Evolutionary conservation across 2,329 filamentous ascomycete species (phyloP).

Genomic region (Fusarium marasasianum): DNA sequence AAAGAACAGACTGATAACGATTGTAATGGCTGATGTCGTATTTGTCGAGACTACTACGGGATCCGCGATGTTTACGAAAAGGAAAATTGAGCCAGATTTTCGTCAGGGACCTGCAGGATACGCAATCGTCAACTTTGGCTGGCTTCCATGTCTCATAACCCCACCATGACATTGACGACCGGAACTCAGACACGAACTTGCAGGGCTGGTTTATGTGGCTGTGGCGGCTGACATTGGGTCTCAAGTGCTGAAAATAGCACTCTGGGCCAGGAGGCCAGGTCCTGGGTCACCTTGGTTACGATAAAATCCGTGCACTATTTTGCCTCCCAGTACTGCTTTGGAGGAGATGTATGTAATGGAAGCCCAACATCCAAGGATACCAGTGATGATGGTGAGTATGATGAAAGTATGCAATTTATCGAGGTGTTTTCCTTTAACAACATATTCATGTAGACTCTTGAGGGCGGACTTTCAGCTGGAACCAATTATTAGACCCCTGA

Average conservation of each 20-base stretch:
- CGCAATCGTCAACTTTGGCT: constrained; percentile 9
- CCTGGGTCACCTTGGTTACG: not conserved
- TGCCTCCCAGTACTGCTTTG: not conserved
- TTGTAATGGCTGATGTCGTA: not conserved
- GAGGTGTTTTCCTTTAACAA: not conserved
- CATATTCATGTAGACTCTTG: not conserved
- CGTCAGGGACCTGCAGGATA: constrained; percentile 20
- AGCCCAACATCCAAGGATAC: not conserved
- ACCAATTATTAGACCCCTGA: not conserved
- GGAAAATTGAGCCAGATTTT: not conserved
- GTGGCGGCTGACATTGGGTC: constrained; percentile 35
- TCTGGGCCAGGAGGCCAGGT: not conserved
- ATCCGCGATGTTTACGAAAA: not conserved
- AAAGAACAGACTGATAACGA: not conserved
- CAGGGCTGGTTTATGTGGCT: constrained; percentile 31
- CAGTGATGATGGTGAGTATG: not conserved
- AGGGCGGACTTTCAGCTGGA: not conserved
- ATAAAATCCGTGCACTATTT: not conserved
- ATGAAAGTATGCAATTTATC: not conserved
- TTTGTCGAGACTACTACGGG: not conserved
- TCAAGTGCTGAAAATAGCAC: constrained; percentile 38
- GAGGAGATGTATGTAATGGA: not conserved
- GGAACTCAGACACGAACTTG: not conserved
- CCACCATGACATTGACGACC: constrained; percentile 3
- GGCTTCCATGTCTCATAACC: constrained; percentile 2